These are phyloP conservation scores for Blastobotrys indianensis DNA, from an alignment of 1,139 yeast species.

Conservation along the genomic window DNA sequence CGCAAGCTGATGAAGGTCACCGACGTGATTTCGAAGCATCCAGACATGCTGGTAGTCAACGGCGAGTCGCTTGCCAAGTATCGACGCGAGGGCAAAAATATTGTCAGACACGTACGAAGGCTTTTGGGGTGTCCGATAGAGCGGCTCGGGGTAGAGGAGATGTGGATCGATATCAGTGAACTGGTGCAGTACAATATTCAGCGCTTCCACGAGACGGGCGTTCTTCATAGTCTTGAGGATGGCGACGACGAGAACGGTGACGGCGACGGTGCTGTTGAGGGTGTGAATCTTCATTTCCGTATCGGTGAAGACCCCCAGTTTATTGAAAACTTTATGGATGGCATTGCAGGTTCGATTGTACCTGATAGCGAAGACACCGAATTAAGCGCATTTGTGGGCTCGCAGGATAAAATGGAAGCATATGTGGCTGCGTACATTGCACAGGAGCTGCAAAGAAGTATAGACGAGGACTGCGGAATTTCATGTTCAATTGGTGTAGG, in stretches of 20 bases:
- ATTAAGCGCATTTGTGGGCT: constrained; percentile 13
- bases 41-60: constrained; percentile 30
- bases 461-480: constrained; percentile 28
- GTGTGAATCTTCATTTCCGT: constrained; percentile 16
- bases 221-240: constrained; percentile 12
- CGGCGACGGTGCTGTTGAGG: constrained; percentile 11
- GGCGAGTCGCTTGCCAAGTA: constrained; percentile 34
- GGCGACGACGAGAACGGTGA: constrained; percentile 12
- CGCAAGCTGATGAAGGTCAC: constrained; percentile 27
- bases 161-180: constrained; percentile 32
- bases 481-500: constrained; percentile 35
- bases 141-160: constrained; percentile 36
- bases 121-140: constrained; percentile 28
- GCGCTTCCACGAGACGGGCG: constrained; percentile 15
- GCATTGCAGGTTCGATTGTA: constrained; percentile 25
- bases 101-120: constrained; percentile 27
- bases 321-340: constrained; percentile 29
- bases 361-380: constrained; percentile 17
- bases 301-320: constrained; percentile 14
- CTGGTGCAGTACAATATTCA: constrained; percentile 20
- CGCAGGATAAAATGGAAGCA: constrained; percentile 1
- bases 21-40: constrained; percentile 24
- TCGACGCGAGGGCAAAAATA: constrained; percentile 31
- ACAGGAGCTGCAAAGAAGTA: constrained; percentile 11
- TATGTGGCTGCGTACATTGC: constrained; percentile 25